Evolutionary conservation across 2,329 filamentous ascomycete genomes (phyloP).

Genomic region (Lachnellula subtilissima): DNA sequence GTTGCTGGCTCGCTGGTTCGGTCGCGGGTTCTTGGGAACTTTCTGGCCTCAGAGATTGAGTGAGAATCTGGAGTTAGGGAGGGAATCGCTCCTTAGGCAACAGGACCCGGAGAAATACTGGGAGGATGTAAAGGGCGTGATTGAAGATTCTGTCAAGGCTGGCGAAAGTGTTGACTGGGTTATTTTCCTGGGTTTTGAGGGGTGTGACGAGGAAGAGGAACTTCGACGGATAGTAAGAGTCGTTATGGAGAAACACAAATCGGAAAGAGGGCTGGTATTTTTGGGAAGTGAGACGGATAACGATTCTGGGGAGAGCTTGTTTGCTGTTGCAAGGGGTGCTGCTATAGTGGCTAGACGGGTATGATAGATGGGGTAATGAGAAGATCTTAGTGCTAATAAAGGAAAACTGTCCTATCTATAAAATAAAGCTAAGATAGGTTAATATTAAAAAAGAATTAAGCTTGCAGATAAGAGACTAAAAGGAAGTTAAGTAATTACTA

Average conservation of each 20-base stretch:
- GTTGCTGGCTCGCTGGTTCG: neutral
- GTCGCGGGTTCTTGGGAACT: neutral
- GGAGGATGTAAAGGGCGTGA: neutral
- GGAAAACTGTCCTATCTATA: slow-evolving; percentile 69
- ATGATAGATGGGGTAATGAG: slow-evolving; percentile 21
- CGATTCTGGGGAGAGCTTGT: neutral
- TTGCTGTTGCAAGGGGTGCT: neutral
- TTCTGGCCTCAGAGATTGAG: neutral
- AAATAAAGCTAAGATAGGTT: slow-evolving; percentile 60
- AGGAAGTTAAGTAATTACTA: slow-evolving; percentile 65
- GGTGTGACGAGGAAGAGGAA: neutral
- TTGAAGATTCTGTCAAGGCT: neutral
- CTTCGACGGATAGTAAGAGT: neutral
- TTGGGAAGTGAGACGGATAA: neutral
- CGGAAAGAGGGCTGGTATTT: neutral
- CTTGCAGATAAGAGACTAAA: slow-evolving; percentile 63
- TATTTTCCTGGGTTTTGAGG: neutral
- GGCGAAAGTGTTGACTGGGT: neutral
- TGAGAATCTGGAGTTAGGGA: neutral
- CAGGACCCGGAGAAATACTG: neutral
- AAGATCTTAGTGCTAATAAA: slow-evolving; percentile 56
- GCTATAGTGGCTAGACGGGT: neutral
- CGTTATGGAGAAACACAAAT: neutral
- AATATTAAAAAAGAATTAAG: slow-evolving; percentile 80
- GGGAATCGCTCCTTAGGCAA: neutral